Evolutionary conservation across 768 basidiomycete species (phyloP), one percentile per base, ranked within the genome.

Genomic region (Pleurotus pulmonarius): DNA sequence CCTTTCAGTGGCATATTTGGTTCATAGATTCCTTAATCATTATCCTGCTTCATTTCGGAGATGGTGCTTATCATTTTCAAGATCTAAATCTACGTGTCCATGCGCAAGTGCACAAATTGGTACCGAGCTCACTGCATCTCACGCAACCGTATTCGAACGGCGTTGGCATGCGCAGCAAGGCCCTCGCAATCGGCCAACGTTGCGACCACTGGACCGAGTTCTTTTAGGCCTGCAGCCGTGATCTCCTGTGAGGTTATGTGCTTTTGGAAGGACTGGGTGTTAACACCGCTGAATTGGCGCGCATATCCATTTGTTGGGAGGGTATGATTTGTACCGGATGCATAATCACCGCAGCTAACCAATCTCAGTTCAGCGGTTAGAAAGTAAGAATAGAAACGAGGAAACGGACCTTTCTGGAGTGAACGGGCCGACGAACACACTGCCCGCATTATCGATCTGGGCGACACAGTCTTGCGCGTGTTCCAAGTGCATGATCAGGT

Each of bases 261-360:
- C 72, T 99, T 99, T 69, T 98, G 95, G 88, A 98, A 99, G 1
- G 94, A 94, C 7, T 83, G 76, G 0, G 96, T 98, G 75, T 96
- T 98, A 62, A 99, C 97, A 4, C 97, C 97, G 62, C 94, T 97
- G 76, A 95, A 99, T 69, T 98, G 97, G 49, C 93, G 86, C 20
- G 97, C 97, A 69, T 94, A 99, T 20, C 96, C 94, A 60, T 93
- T 94, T 8, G 92, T 97, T 38, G 96, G 96, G 20, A 99, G 78
- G 0, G 96, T 98, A 76, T 99, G 97, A 70, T 99, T 99, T 6
- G 97, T 98, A 16, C 97, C 97, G 0, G 96, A 98, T 5, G 96
- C 96, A 64, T 98, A 99, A 70, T 99, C 97, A 26, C 97, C 97
- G 70, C 94, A 98, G 63, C 96, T 98, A 63, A 37, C 24, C 24